phyloP scores from a whole-genome alignment of 2,329 filamentous ascomycete species.

The Fusarium brevicatenulatum region DNA sequence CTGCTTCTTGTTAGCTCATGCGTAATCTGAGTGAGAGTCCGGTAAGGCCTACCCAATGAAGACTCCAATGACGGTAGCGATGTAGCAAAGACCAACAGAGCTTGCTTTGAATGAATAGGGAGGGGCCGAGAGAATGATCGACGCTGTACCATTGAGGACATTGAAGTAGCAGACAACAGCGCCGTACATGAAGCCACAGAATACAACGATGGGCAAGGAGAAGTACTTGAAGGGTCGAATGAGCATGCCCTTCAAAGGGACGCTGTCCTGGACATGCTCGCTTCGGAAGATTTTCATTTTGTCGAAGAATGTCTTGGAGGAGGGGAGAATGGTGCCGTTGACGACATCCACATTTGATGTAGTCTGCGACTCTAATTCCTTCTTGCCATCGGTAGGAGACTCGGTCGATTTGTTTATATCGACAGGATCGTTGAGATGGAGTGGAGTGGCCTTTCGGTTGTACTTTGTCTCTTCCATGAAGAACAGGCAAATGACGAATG shows the following conservation, averaged over 20 bases:
- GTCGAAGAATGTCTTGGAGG: not conserved
- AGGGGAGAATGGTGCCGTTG: not conserved
- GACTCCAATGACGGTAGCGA: not conserved
- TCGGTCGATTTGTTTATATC: not conserved
- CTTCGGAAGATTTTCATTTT: not conserved
- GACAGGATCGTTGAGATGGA: not conserved
- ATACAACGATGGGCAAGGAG: not conserved
- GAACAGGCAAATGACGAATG: not conserved
- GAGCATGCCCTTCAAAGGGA: not conserved
- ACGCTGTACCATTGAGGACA: not conserved
- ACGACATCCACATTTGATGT: not conserved
- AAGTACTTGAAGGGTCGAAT: not conserved
- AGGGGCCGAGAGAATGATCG: not conserved
- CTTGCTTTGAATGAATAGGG: not conserved
- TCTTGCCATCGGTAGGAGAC: rapidly evolving
- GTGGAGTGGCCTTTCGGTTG: not conserved
- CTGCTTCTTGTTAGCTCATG: not conserved
- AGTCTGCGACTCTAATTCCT: not conserved
- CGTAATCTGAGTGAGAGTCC: rapidly evolving
- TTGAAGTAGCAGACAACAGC: not conserved
- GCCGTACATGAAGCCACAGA: not conserved
- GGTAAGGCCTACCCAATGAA: not conserved
- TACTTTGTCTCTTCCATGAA: not conserved
- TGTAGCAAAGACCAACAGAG: not conserved
- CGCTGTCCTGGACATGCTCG: not conserved